Evolutionary conservation across 345 rosid species (phyloP).

Genomic region (Conringia planisiliqua): DNA sequence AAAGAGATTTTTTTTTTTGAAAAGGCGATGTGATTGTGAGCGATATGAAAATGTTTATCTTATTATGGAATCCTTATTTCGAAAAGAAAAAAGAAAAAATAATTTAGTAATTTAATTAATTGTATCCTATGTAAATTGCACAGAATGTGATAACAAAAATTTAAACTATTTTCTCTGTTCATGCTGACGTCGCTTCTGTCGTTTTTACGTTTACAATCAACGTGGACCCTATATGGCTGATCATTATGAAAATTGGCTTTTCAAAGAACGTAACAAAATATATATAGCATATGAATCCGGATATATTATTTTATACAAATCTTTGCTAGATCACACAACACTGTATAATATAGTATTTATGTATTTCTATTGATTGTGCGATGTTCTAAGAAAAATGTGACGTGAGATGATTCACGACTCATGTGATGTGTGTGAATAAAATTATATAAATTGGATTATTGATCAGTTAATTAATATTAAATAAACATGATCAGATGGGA

Average conservation of each 20-base stretch:
- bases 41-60: constrained; percentile 9
- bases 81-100: neutral
- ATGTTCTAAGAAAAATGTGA: constrained; percentile 7
- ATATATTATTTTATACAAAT: neutral
- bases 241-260: neutral
- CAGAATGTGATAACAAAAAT: constrained; percentile 31
- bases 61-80: constrained; percentile 20
- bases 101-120: neutral
- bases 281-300: neutral
- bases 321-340: constrained; percentile 25
- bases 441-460: neutral
- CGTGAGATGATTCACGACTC: constrained; percentile 8
- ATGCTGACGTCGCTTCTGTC: constrained; percentile 25
- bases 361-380: neutral
- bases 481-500: constrained; percentile 16
- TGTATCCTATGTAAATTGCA: constrained; percentile 15
- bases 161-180: neutral
- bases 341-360: neutral
- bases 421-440: constrained; percentile 24
- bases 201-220: constrained; percentile 18
- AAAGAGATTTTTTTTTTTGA: neutral
- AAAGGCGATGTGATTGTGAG: constrained; percentile 48
- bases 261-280: neutral
- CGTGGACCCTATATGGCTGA: constrained; percentile 23
- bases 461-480: neutral